A percentile compares a stretch with the other conserved stretches of the same genome.
Evolutionary conservation across 345 rosid species (phyloP).

Genomic region (Arabidopsis thaliana): DNA sequence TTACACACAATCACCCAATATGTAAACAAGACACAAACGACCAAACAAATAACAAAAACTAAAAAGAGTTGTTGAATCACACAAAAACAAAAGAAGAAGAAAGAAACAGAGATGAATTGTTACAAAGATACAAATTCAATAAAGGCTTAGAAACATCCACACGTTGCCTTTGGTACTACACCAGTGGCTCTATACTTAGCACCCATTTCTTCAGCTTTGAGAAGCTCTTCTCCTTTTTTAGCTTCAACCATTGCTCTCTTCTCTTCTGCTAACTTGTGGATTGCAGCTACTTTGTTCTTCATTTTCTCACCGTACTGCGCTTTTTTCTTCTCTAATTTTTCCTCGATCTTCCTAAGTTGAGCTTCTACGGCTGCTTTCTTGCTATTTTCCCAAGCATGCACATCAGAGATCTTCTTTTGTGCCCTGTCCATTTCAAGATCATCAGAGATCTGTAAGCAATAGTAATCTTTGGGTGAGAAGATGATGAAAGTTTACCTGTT

Average conservation of each 20-base stretch:
- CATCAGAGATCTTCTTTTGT: slow-evolving; percentile 71
- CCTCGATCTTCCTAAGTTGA: slow-evolving; percentile 75
- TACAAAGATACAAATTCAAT: slow-evolving; percentile 25
- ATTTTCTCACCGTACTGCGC: slow-evolving; percentile 82
- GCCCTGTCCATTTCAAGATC: slow-evolving; percentile 59
- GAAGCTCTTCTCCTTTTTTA: slow-evolving; percentile 71
- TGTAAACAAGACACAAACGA: slow-evolving; percentile 28
- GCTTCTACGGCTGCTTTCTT: slow-evolving; percentile 83
- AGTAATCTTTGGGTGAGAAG: not conserved
- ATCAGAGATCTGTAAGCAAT: not conserved
- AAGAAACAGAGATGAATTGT: not conserved
- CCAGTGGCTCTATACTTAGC: slow-evolving; percentile 90
- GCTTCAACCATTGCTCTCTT: slow-evolving; percentile 87
- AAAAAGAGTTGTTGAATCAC: slow-evolving; percentile 8
- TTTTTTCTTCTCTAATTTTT: slow-evolving; percentile 78
- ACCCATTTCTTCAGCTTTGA: slow-evolving; percentile 85
- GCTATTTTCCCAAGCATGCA: slow-evolving; percentile 87
- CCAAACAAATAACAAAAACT: slow-evolving; percentile 7
- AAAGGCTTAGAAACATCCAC: slow-evolving; percentile 71
- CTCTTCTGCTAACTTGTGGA: slow-evolving; percentile 86
- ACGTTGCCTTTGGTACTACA: slow-evolving; percentile 66
- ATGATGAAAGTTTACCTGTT: slow-evolving; percentile 61
- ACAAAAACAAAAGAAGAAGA: not conserved
- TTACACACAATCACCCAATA: slow-evolving; percentile 21
- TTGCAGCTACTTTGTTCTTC: slow-evolving; percentile 75